These are phyloP conservation scores for Apiospora rasikravindrae DNA, from an alignment of 2,329 filamentous ascomycete species.

Conservation along the genomic window DNA sequence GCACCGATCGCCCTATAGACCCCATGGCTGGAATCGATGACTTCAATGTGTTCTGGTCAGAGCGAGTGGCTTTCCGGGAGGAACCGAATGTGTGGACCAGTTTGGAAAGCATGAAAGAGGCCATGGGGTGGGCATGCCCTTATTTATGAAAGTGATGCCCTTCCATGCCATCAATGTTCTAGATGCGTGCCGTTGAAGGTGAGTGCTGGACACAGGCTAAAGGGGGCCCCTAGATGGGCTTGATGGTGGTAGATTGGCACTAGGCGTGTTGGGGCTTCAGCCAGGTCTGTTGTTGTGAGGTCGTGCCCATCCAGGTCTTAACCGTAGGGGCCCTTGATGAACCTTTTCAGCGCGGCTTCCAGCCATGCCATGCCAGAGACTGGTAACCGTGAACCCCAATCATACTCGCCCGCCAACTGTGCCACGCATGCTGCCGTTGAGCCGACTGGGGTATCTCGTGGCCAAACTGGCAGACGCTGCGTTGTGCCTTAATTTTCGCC, in stretches of 20 bases:
- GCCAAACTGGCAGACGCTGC: background rate
- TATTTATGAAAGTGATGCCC: background rate
- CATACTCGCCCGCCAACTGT: background rate
- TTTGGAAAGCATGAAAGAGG: background rate
- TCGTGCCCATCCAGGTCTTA: constrained; percentile 6
- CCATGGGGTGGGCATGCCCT: background rate
- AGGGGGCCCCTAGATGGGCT: background rate
- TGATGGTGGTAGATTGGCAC: background rate
- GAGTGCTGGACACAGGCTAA: background rate
- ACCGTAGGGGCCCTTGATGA: background rate
- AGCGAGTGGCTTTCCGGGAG: background rate
- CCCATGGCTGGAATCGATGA: background rate
- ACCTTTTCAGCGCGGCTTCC: background rate
- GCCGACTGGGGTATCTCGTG: background rate
- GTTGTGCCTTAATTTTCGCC: background rate
- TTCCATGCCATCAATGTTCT: background rate
- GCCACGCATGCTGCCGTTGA: background rate
- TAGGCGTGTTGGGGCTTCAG: background rate
- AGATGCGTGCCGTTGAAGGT: background rate
- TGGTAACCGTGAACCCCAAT: background rate
- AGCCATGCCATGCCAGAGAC: background rate
- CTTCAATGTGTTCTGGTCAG: background rate
- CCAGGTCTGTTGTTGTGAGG: constrained; percentile 5
- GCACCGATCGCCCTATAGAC: background rate
- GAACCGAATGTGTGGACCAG: background rate